Evolutionary conservation across 2,329 filamentous ascomycete species (phyloP).

Genomic region (Colletotrichum somersetense): DNA sequence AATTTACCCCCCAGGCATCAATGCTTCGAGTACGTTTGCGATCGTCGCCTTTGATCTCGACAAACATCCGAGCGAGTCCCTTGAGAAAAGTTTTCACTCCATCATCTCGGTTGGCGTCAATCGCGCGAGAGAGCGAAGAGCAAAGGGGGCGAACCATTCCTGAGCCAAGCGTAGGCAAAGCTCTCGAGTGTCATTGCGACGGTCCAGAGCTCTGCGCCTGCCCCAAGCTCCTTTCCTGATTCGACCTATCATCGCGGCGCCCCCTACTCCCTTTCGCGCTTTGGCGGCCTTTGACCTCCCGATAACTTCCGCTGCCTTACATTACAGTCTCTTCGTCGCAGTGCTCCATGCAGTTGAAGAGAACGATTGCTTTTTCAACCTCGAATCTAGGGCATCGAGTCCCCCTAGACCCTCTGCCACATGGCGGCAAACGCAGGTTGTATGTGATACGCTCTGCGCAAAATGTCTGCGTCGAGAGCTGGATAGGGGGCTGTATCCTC

Average conservation of each 20-base stretch:
- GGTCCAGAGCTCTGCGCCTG: slow-evolving; percentile 22
- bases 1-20: background rate
- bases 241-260: slow-evolving; percentile 8
- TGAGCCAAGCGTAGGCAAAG: background rate
- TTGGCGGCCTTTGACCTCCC: slow-evolving; percentile 13
- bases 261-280: slow-evolving; percentile 13
- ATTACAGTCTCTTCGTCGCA: background rate
- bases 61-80: slow-evolving; percentile 15
- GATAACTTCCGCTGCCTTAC: slow-evolving; percentile 4
- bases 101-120: slow-evolving; percentile 30
- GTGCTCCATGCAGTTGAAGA: background rate
- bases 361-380: background rate
- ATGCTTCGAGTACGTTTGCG: slow-evolving; percentile 7
- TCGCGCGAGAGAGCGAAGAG: background rate
- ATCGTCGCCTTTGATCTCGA: background rate
- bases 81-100: slow-evolving; percentile 1
- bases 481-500: background rate
- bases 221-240: slow-evolving; percentile 36
- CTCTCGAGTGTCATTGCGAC: background rate
- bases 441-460: accelerated
- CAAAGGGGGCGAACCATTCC: background rate
- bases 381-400: background rate
- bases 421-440: background rate
- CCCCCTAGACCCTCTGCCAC: background rate
- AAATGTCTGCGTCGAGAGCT: background rate